phyloP scores from a whole-genome alignment of 176 grass and related monocot species.

The Lolium multiflorum region DNA sequence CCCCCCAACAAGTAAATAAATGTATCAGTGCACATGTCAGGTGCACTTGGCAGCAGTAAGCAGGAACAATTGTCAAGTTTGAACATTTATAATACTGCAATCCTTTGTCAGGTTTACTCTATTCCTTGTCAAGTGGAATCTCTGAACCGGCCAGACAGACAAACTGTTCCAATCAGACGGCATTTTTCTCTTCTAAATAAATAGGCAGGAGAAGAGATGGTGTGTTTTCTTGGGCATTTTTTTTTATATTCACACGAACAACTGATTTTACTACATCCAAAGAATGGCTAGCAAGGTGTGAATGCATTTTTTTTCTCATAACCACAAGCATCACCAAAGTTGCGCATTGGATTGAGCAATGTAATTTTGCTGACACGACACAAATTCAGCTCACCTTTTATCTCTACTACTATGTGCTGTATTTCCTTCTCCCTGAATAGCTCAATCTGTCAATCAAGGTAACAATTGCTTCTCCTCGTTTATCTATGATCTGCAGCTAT shows the following conservation, averaged over 20 bases:
- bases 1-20: not conserved
- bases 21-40: not conserved
- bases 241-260: not conserved
- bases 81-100: not conserved
- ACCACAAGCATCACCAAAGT: not conserved
- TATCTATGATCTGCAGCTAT: not conserved
- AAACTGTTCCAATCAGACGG: not conserved
- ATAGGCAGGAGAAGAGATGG: not conserved
- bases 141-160: not conserved
- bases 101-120: not conserved
- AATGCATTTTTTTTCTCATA: not conserved
- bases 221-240: not conserved
- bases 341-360: too few species aligned
- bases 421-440: not conserved
- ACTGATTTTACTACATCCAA: not conserved
- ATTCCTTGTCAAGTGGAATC: conserved; percentile 6
- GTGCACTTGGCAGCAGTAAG: not conserved
- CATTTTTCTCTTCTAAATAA: not conserved
- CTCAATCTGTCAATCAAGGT: not conserved
- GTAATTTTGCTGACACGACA: not conserved
- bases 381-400: not conserved
- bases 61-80: not conserved
- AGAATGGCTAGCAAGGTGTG: not conserved
- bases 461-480: not conserved
- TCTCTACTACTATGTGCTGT: not conserved